These are phyloP conservation scores for Xylona heveae DNA, from an alignment of 495 filamentous ascomycete species.

Conservation along the genomic window DNA sequence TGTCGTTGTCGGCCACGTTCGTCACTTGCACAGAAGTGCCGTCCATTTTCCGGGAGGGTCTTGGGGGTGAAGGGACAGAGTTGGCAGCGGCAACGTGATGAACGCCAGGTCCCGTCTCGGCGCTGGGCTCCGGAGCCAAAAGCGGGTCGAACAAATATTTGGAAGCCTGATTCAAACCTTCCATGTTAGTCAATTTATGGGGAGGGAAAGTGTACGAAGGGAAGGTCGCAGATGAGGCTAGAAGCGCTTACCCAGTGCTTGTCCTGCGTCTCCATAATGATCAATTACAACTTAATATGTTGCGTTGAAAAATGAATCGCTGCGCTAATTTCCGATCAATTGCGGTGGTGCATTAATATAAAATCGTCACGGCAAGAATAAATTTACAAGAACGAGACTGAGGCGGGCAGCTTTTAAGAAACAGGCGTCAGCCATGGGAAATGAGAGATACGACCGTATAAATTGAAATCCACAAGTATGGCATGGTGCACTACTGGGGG, in stretches of 20 bases:
- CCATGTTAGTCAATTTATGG: slow-evolving; percentile 3
- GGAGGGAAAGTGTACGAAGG: no score
- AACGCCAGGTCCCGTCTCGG: slow-evolving; percentile 27
- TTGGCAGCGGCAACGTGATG: slow-evolving; percentile 24
- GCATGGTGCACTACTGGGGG: no score
- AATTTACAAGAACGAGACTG: no score
- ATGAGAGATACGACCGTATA: no score
- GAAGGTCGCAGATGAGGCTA: no score
- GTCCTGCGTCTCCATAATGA: slow-evolving; percentile 8
- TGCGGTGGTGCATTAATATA: no score
- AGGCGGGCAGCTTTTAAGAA: no score
- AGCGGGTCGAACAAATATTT: slow-evolving; percentile 37
- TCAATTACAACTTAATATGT: background rate
- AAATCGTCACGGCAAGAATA: no score
- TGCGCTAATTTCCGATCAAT: no score
- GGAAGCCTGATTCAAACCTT: slow-evolving; percentile 19
- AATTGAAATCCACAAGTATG: no score
- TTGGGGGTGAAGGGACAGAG: slow-evolving; percentile 4
- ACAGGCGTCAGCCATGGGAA: no score
- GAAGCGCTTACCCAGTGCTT: slow-evolving; percentile 9
- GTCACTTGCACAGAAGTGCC: slow-evolving; percentile 4
- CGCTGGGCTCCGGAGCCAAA: slow-evolving; percentile 27
- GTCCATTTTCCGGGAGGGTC: background rate
- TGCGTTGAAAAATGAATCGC: no score
- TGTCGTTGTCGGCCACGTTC: slow-evolving; percentile 8